These are phyloP conservation scores for Fomitopsis schrenkii DNA, from an alignment of 1,284 basidiomycete genomes.

Conservation along the genomic window DNA sequence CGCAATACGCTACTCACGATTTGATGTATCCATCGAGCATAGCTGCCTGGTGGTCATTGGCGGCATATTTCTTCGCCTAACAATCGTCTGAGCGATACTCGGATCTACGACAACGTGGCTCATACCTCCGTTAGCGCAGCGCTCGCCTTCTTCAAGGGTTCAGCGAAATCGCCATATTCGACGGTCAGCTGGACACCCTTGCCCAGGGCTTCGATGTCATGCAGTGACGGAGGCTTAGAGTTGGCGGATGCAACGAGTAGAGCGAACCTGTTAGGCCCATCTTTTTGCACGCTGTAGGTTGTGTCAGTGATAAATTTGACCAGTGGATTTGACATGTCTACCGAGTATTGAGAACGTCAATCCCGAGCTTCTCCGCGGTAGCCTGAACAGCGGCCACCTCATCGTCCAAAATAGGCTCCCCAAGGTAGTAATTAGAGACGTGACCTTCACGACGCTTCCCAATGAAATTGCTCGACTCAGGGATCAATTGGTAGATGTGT, in stretches of 20 bases:
- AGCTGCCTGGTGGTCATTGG: conserved; percentile 65
- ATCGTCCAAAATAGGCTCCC: conserved; percentile 62
- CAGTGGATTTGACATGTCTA: conserved; percentile 21
- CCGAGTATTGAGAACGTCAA: conserved; percentile 84
- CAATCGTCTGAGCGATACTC: not conserved
- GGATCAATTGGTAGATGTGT: conserved; percentile 64
- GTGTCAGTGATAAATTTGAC: not conserved
- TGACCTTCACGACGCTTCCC: conserved; percentile 77
- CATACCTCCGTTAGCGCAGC: conserved; percentile 58
- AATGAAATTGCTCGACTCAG: conserved; percentile 66
- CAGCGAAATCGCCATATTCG: conserved; percentile 69
- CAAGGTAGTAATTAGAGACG: conserved; percentile 79
- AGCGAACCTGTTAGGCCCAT: conserved; percentile 52
- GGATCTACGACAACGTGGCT: not conserved
- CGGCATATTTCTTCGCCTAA: conserved; percentile 67
- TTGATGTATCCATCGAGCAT: conserved; percentile 79
- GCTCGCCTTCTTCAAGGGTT: conserved; percentile 48
- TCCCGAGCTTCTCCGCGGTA: conserved; percentile 64
- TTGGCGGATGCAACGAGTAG: conserved; percentile 71
- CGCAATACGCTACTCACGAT: conserved; percentile 46
- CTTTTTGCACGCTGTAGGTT: conserved; percentile 58
- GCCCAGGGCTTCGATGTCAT: conserved; percentile 42
- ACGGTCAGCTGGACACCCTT: conserved; percentile 52
- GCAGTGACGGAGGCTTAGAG: conserved; percentile 32
- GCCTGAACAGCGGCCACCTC: conserved; percentile 74